Base-by-base conservation (phyloP, 768 basidiomycete genomes). In the Lactifluus piperatus region DNA sequence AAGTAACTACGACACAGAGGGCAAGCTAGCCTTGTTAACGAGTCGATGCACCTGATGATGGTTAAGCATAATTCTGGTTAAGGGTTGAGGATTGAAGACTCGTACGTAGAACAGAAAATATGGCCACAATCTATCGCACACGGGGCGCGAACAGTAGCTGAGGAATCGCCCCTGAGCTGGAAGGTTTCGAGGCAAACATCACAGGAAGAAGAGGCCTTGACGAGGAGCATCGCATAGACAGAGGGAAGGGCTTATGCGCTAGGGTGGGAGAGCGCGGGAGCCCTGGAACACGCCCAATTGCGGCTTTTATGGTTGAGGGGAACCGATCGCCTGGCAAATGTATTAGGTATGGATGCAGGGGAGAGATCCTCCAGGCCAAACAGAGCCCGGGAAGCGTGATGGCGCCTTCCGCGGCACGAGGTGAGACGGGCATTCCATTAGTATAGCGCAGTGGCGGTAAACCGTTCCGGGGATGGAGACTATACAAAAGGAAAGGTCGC, bases 171-270 rank as follows among this genome's bases (percentile, higher is more conserved):
- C 53, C 62, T 62, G 37, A 65, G 62, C 22, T 58, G 41, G 52
- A 64, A 69, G 20, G 58, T 51, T 60, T 69, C 68, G 47, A 67
- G 58, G 55, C 68, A 69, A 44, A 69, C 65, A 51, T 69, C 68
- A 58, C 68, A 69, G 30, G 68, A 60, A 5, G 68, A 69, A 34
- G 66, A 62, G 34, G 67, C 47, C 30, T 67, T 63, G 39, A 66
- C 52, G 47, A 68, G 47, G 20, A 69, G 54, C 70, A 70, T 67
- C 26, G 57, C 18, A 24, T 46, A 41, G 44, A 64, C 37, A 58
- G 52, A 52, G 43, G 56, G 51, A 51, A 36, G 34, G 48, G 47
- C 44, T 13, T 56, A 41, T 51, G 43, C 22, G 34, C 43, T 43
- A 54, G 62, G 51, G 47, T 52, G 47, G 62, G 49, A 47, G 53